phyloP scores from a whole-genome alignment of 2,329 filamentous ascomycete species.

The Pseudogymnoascus pannorum region DNA sequence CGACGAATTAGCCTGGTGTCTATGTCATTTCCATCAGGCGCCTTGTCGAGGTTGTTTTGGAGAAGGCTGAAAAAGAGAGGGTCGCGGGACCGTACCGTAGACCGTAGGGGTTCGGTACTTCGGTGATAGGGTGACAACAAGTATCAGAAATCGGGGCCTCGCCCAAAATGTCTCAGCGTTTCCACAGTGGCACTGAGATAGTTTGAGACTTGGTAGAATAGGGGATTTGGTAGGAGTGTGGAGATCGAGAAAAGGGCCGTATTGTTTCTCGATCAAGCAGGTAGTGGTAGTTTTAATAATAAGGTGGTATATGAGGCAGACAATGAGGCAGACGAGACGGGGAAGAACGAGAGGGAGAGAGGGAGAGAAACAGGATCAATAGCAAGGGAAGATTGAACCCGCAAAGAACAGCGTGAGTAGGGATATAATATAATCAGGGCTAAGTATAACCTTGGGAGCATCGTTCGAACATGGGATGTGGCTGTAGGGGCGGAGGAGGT shows the following conservation, averaged over 20 bases:
- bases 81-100: background rate
- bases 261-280: background rate
- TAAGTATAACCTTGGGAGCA: background rate
- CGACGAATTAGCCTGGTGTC: background rate
- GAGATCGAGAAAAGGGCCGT: background rate
- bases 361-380: no score
- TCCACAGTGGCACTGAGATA: background rate
- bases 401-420: background rate
- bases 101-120: slow-evolving; percentile 10
- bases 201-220: background rate
- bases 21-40: background rate
- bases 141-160: slow-evolving; percentile 1
- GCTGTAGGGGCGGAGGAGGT: background rate
- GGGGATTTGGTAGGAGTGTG: background rate
- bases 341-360: no score
- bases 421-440: slow-evolving; percentile 5
- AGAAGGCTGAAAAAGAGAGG: slow-evolving; percentile 8
- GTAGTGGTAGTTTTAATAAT: no score
- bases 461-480: background rate
- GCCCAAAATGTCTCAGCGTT: background rate
- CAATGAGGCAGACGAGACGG: background rate
- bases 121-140: background rate
- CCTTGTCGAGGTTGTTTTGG: background rate
- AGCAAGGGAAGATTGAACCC: background rate
- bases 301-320: background rate